Evolutionary conservation across 2,329 filamentous ascomycete species (phyloP), one percentile per base, ranked within the genome.

Genomic region (Thielaviopsis euricoi): DNA sequence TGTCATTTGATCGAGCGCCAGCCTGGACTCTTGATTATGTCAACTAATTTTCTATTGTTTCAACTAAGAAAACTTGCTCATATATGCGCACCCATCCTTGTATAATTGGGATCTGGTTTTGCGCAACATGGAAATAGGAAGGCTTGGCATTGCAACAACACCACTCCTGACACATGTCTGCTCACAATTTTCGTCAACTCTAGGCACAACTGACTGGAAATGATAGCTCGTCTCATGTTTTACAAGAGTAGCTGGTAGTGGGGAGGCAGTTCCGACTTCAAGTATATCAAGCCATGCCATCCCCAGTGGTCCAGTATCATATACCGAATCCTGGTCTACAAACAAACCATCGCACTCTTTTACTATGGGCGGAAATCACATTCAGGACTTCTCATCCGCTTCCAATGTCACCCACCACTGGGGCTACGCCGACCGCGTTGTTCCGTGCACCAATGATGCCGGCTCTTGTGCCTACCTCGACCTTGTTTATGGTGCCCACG

Each of bases 391-490:
- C 60, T 67, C 63, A 26, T 66, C 67, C 12, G 71, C 68, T n/a
- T 62, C 62, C 26, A 56, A 59, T n/a, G 58, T 71, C 15, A 67
- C 72, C 57, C 67, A 67, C 43, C 73, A 76, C 64, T 76, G 74
- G 74, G 74, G 74, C 50, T 76, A 76, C 58, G 69, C 68, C n/a
- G 68, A 70, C 62, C 71, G 74, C 23, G 67, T 71, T 0, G 49
- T 76, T 3, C 74, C 74, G 3, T 76, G 74, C 65, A 70, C 67
- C 55, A 74, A 69, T 64, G 74, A 76, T 58, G 62, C 67, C 13
- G 74, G 73, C n/a, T 73, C 73, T 7, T 77, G 74, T 65, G 71
- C 65, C 25, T 76, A 77, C 63, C 73, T 79, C 53, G 76, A 79
- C 60, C 68, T 71, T 37, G 75, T 79, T 52, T 79, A 79, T 61